These are phyloP conservation scores for Epichloe aotearoae DNA, from an alignment of 2,329 filamentous ascomycete species.

Conservation along the genomic window DNA sequence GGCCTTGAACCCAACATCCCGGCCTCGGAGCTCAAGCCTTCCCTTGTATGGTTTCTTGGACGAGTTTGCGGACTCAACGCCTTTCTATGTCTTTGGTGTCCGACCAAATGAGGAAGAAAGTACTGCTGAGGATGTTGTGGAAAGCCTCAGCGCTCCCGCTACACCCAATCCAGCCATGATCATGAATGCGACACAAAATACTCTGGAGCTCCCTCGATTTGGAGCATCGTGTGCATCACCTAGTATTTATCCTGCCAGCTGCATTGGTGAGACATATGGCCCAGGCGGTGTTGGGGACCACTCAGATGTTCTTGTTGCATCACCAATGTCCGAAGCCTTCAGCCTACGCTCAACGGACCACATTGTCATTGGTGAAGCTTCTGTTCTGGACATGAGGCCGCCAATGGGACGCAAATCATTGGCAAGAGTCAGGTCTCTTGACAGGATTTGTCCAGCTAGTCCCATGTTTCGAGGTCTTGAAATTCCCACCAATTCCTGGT, in stretches of 20 bases:
- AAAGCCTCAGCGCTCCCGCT: constrained; percentile 8
- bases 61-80: constrained; percentile 28
- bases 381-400: constrained; percentile 23
- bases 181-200: constrained; percentile 16
- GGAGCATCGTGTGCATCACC: constrained; percentile 11
- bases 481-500: constrained; percentile 12
- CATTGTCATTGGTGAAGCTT: constrained; percentile 27
- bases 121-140: constrained; percentile 7
- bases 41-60: constrained; percentile 33
- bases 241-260: constrained; percentile 17
- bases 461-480: constrained; percentile 20
- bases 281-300: constrained; percentile 9
- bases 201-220: constrained; percentile 1
- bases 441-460: constrained; percentile 18
- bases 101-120: constrained; percentile 13
- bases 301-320: constrained; percentile 12
- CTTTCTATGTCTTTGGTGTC: constrained; percentile 35
- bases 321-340: constrained; percentile 21
- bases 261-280: constrained; percentile 21
- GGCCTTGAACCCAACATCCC: constrained; percentile 28
- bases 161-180: constrained; percentile 18
- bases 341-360: constrained; percentile 22
- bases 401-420: constrained; percentile 14
- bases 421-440: constrained; percentile 24
- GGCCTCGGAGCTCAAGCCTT: constrained; percentile 35